Conservation (phyloP, 768 basidiomycete species). For the Russula griseocarnosa region DNA sequence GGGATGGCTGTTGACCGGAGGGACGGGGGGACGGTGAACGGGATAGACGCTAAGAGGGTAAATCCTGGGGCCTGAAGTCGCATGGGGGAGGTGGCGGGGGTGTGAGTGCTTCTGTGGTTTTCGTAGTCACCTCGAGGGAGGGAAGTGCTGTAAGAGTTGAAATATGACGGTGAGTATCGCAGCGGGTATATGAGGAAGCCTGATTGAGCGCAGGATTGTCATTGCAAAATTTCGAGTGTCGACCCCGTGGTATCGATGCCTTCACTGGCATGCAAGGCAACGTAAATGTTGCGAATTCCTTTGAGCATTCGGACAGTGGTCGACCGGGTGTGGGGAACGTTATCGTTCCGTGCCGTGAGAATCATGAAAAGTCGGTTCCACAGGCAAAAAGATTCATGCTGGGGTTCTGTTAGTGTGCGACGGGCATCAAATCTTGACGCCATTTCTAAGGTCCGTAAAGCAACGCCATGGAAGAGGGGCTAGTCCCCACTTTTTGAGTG, state of each 20-base stretch:
- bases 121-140: neutral
- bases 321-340: neutral
- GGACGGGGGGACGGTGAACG: neutral
- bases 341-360: neutral
- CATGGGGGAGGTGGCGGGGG: neutral
- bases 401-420: constrained; percentile 1
- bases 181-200: constrained; percentile 9
- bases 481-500: neutral
- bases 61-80: neutral
- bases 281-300: too few species aligned
- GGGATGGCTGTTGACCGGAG: neutral
- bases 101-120: neutral
- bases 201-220: neutral
- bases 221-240: neutral
- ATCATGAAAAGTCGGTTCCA: constrained; percentile 17
- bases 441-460: neutral
- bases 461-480: neutral
- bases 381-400: constrained; percentile 4
- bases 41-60: neutral
- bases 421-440: neutral
- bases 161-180: neutral
- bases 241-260: too few species aligned
- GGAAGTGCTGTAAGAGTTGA: neutral
- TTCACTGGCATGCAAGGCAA: too few species aligned
- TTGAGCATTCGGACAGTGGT: neutral